Evolutionary conservation across 192 early-diverging fungal species (phyloP).

Genomic region (Gigaspora rosea): DNA sequence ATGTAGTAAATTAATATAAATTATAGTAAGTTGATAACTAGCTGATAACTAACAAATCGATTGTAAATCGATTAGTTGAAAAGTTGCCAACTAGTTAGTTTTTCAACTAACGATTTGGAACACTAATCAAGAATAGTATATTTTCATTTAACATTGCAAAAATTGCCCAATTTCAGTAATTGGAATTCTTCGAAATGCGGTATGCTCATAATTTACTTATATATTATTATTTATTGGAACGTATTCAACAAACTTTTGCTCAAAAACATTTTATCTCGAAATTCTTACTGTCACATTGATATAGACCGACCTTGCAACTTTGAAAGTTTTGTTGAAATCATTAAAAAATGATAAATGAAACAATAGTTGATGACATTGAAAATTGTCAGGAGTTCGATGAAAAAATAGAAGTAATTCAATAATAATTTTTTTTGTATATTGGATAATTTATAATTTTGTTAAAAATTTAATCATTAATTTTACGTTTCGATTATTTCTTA

Average conservation of each 20-base stretch:
- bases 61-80: no score
- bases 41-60: no score
- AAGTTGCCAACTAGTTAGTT: no score
- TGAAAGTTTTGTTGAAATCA: constrained; percentile 60
- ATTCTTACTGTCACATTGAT: constrained; percentile 84
- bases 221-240: constrained; percentile 52
- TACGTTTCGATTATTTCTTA: neutral
- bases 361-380: constrained; percentile 4
- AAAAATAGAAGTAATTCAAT: constrained; percentile 41
- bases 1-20: no score
- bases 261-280: constrained; percentile 94
- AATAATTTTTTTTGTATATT: constrained; percentile 7
- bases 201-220: constrained; percentile 21
- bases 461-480: neutral
- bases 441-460: neutral
- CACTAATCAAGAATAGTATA: no score
- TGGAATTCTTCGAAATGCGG: constrained; percentile 77
- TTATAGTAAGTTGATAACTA: no score
- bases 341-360: constrained; percentile 40
- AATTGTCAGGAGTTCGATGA: constrained; percentile 54
- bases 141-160: constrained; percentile 27
- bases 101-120: no score
- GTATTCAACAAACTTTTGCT: constrained; percentile 83
- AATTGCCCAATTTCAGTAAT: constrained; percentile 85
- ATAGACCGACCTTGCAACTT: constrained; percentile 59